These are phyloP conservation scores for Cicer arietinum DNA, from an alignment of 306 rosid species.

Conservation along the genomic window DNA sequence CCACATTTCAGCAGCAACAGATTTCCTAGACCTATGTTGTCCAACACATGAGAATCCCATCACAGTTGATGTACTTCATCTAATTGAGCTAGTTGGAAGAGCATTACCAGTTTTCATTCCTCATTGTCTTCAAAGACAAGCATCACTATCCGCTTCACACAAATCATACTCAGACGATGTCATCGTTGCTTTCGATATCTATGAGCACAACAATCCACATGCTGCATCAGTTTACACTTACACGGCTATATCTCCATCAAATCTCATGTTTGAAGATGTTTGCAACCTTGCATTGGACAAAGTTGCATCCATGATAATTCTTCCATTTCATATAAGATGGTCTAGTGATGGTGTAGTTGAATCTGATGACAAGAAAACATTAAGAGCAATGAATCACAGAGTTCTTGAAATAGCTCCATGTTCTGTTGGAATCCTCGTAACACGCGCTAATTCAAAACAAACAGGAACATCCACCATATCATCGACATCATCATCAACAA, in stretches of 20 bases:
- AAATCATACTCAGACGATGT: conserved; percentile 59
- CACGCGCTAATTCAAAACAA: not conserved
- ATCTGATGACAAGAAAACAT: conserved; percentile 45
- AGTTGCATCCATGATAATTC: conserved; percentile 51
- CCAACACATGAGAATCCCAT: conserved; percentile 54
- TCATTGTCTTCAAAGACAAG: conserved; percentile 47
- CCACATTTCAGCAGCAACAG: conserved; percentile 45
- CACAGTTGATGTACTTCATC: conserved; percentile 52
- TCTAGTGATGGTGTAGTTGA: conserved; percentile 47
- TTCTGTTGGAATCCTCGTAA: conserved; percentile 58
- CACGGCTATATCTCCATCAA: conserved; percentile 59
- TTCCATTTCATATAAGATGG: conserved; percentile 66
- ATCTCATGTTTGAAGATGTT: conserved; percentile 61
- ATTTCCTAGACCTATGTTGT: conserved; percentile 49
- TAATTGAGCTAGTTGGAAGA: conserved; percentile 60
- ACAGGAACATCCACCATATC: not conserved
- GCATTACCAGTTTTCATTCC: conserved; percentile 54
- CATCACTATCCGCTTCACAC: not conserved
- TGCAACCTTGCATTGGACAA: conserved; percentile 60
- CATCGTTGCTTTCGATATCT: conserved; percentile 49
- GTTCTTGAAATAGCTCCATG: conserved; percentile 63
- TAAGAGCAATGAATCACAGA: conserved; percentile 46
- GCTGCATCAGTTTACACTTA: conserved; percentile 37
- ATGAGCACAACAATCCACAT: conserved; percentile 37
- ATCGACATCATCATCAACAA: not conserved